phyloP scores from a whole-genome alignment of 176 grass and related monocot genomes.

The Microstegium vimineum region DNA sequence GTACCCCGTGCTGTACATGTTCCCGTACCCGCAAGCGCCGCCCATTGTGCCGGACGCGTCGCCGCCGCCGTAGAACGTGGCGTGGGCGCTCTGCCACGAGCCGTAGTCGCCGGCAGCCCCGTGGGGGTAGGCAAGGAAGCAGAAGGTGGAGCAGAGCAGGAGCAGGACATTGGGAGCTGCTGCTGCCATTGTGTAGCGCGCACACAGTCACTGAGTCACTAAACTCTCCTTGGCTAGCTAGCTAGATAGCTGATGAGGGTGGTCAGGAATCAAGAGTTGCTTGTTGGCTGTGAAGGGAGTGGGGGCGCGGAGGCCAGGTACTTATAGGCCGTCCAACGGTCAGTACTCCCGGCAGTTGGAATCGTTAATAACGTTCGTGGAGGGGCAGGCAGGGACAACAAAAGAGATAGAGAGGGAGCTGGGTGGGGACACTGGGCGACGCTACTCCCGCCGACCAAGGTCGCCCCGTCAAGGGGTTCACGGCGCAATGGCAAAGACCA shows the following conservation, averaged over 20 bases:
- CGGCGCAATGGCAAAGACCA: too few species aligned
- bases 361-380: slow-evolving; percentile 38
- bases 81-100: slow-evolving; percentile 66
- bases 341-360: slow-evolving; percentile 46
- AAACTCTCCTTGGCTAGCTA: background rate
- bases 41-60: slow-evolving; percentile 95
- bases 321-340: slow-evolving; percentile 38
- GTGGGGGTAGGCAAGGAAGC: slow-evolving; percentile 28
- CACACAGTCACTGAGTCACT: background rate
- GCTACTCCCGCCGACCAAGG: slow-evolving; percentile 19
- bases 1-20: slow-evolving; percentile 87
- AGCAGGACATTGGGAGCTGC: slow-evolving; percentile 19
- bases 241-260: background rate
- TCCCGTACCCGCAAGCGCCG: slow-evolving; percentile 90
- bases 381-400: background rate
- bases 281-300: slow-evolving; percentile 75
- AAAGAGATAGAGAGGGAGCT: background rate
- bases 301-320: slow-evolving; percentile 22
- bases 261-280: slow-evolving; percentile 17
- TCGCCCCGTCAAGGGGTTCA: too few species aligned
- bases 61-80: slow-evolving; percentile 82
- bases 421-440: background rate
- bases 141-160: slow-evolving; percentile 37
- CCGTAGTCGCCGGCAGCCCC: slow-evolving; percentile 44
- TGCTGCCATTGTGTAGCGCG: slow-evolving; percentile 46